Conservation (phyloP, 2,329 filamentous ascomycete genomes). For the Kalaharituber pfeilii region DNA sequence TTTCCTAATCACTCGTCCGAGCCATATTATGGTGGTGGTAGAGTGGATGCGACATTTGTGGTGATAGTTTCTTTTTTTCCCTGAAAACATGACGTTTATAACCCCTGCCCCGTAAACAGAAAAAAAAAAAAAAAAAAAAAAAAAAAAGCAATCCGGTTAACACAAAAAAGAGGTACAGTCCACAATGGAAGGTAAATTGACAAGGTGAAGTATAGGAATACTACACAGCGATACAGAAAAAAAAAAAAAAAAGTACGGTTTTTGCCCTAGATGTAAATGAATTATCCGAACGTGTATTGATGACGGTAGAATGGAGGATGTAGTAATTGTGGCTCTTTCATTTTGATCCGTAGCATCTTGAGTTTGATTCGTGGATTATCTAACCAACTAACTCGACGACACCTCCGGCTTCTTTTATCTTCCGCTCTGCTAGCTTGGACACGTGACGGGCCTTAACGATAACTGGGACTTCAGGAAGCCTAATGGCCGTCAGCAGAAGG, state of each 20-base stretch:
- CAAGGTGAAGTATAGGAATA: too few relatives aligned
- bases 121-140: slow-evolving; percentile 2
- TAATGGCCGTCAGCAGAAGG: not conserved
- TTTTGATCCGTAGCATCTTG: not conserved
- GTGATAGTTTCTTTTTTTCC: not conserved
- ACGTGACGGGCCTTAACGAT: slow-evolving; percentile 93
- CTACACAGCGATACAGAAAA: not conserved
- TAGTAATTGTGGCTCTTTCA: not conserved
- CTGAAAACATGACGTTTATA: not conserved
- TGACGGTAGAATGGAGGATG: not conserved
- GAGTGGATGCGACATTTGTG: too few relatives aligned
- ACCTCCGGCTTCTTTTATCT: slow-evolving; percentile 86
- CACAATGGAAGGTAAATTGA: too few relatives aligned
- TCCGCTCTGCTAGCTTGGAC: slow-evolving; percentile 89
- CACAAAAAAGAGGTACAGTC: not conserved
- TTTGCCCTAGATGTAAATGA: not conserved
- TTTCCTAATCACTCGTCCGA: too few relatives aligned
- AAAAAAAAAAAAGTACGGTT: not conserved
- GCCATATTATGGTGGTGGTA: too few relatives aligned
- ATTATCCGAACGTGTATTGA: not conserved
- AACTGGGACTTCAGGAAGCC: slow-evolving; percentile 78
- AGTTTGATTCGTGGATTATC: slow-evolving; percentile 1
- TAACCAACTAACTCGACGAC: slow-evolving; percentile 20
- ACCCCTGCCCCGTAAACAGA: not conserved
- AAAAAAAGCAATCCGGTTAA: slow-evolving; percentile 1